A percentile compares a stretch with the other conserved stretches of the same genome.
Evolutionary conservation across 2,329 filamentous ascomycete species (phyloP).

Genomic region (Aspergillus niger): DNA sequence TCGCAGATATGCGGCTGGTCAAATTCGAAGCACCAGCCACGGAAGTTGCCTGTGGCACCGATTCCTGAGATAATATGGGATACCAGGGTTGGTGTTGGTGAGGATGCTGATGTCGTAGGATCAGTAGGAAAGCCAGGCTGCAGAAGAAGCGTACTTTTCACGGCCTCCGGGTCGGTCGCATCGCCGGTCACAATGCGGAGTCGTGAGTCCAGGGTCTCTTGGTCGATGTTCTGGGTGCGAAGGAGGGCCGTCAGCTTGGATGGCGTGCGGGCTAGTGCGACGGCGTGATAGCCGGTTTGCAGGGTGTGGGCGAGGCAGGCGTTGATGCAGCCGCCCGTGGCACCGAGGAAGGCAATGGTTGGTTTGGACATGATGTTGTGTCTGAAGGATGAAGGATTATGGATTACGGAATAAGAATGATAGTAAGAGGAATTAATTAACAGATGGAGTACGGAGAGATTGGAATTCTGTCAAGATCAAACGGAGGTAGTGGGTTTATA

Average conservation of each 20-base stretch:
- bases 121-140: not conserved
- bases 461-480: too few relatives aligned
- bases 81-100: conserved; percentile 23
- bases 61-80: too few relatives aligned
- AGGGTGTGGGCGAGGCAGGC: conserved; percentile 49
- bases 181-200: conserved; percentile 54
- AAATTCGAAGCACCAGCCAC: too few relatives aligned
- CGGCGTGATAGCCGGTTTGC: conserved; percentile 40
- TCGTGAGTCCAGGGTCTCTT: conserved; percentile 36
- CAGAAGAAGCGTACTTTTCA: conserved; percentile 41
- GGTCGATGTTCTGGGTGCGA: conserved; percentile 42
- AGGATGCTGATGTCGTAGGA: conserved; percentile 45
- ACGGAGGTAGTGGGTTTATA: too few relatives aligned
- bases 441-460: too few relatives aligned
- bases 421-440: too few relatives aligned
- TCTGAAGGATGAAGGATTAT: too few relatives aligned
- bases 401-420: too few relatives aligned
- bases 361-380: conserved; percentile 9
- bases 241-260: conserved; percentile 51
- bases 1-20: conserved; percentile 29
- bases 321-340: conserved; percentile 53
- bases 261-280: conserved; percentile 50
- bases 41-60: too few relatives aligned
- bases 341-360: conserved; percentile 55
- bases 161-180: conserved; percentile 44